Base-by-base conservation (phyloP, 2,329 filamentous ascomycete species). In the Magnaporthiopsis incrustans region DNA sequence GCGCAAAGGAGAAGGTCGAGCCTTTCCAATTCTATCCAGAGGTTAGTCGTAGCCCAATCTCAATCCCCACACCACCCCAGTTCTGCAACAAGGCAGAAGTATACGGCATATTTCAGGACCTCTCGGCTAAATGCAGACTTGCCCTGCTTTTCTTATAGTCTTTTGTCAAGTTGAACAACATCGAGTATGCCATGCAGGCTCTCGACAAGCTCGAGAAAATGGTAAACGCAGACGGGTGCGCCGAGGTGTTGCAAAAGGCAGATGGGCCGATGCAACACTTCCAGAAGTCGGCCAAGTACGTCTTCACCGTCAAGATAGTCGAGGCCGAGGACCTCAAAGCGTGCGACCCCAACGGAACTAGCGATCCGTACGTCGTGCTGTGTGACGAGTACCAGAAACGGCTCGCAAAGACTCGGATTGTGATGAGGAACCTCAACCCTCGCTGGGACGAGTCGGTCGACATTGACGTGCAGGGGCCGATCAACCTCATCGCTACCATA, bases 271-370 rank as follows among this genome's bases (percentile, higher is more conserved):
- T 85, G 63, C 86, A 87, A 71, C 81, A 85, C 64, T 79, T 82
- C 66, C 73, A 77, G 64, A 87, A 87, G 70, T 86, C 89, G 57
- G 90, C 87, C 67, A 97, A 96, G 73, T 98, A 96, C 73, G 93
- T 97, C 64, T 99, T 99, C 77, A 98, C 95, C 0, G 93, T 99
- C 77, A 99, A 99, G 78, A 93, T 99, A 65, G 93, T 99, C 32
- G 95, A 99, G 76, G 95, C 91, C 11, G 95, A 99, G 77, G 95
- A 99, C 71, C 81, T 99, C 70, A 98, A 98, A 77, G 92, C 95
- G n/a, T 98, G 95, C 73, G 95, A 99, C 75, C 88, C 96, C 69
- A 96, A 91, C 70, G 95, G 95, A 50, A 86, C 89, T 68, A 98
- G 94, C 73, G 95, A 99, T 77, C 95, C 95, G 0, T 99, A 99